phyloP scores from a whole-genome alignment of 345 rosid genomes.

The Noccaea caerulescens region DNA sequence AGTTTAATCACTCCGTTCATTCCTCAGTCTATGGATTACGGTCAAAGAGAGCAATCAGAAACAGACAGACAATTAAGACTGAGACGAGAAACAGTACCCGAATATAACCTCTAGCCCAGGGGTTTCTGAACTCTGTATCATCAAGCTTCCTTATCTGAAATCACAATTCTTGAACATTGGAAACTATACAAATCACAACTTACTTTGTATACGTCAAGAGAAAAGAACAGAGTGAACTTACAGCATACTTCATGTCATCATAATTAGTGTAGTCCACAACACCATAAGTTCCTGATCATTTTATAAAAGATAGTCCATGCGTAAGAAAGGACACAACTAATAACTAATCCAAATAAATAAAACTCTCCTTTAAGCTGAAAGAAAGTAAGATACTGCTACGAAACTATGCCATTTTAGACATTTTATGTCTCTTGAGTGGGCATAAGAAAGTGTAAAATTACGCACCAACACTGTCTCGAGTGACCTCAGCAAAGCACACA shows the following conservation, averaged over 20 bases:
- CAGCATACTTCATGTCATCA: conserved; percentile 97
- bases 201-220: conserved; percentile 1
- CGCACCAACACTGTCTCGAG: conserved; percentile 87
- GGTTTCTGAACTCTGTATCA: conserved; percentile 85
- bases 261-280: conserved; percentile 88
- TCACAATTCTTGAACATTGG: neutral
- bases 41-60: conserved; percentile 5
- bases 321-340: neutral
- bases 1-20: neutral
- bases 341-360: neutral
- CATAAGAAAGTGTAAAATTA: conserved; percentile 15
- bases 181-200: neutral
- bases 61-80: neutral
- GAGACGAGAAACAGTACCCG: conserved; percentile 51
- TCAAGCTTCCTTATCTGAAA: conserved; percentile 72
- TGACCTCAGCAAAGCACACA: conserved; percentile 92
- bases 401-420: neutral
- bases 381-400: neutral
- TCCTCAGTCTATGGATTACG: neutral
- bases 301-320: neutral
- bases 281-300: conserved; percentile 78
- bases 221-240: conserved; percentile 47
- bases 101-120: conserved; percentile 82
- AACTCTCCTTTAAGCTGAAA: conserved; percentile 3
- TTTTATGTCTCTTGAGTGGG: neutral